Evolutionary conservation across 2,329 filamentous ascomycete genomes (phyloP).

Genomic region (Penicillium fuscoglaucum): DNA sequence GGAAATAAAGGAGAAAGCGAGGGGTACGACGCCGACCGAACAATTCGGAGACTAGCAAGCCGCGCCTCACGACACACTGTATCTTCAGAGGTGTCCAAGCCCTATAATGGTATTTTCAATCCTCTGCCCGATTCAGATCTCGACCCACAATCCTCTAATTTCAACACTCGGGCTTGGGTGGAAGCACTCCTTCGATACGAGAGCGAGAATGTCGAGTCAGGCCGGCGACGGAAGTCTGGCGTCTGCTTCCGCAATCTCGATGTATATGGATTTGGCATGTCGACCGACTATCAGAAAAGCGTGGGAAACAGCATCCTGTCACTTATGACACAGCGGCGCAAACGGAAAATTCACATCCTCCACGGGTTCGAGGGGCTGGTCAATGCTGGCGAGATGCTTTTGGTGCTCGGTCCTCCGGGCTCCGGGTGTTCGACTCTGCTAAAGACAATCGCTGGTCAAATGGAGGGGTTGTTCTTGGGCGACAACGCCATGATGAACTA

Average conservation of each 20-base stretch:
- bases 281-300: background rate
- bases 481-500: conserved; percentile 72
- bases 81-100: background rate
- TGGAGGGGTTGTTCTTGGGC: conserved; percentile 71
- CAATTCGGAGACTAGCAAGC: background rate
- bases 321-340: background rate
- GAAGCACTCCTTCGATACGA: background rate
- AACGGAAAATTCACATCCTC: background rate
- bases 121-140: background rate
- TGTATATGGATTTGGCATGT: background rate
- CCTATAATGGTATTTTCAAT: background rate
- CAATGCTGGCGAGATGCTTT: conserved; percentile 47
- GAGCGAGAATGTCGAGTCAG: background rate
- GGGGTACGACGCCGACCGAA: background rate
- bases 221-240: background rate
- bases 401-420: conserved; percentile 36
- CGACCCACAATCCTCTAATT: background rate
- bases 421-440: conserved; percentile 71
- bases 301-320: background rate
- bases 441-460: conserved; percentile 77
- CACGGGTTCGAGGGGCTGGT: conserved; percentile 60
- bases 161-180: background rate
- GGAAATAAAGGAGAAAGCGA: background rate
- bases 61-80: background rate
- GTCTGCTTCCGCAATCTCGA: background rate